phyloP scores from a whole-genome alignment of 805 yeast genomes.

The Sporopachydermia lactativora region DNA sequence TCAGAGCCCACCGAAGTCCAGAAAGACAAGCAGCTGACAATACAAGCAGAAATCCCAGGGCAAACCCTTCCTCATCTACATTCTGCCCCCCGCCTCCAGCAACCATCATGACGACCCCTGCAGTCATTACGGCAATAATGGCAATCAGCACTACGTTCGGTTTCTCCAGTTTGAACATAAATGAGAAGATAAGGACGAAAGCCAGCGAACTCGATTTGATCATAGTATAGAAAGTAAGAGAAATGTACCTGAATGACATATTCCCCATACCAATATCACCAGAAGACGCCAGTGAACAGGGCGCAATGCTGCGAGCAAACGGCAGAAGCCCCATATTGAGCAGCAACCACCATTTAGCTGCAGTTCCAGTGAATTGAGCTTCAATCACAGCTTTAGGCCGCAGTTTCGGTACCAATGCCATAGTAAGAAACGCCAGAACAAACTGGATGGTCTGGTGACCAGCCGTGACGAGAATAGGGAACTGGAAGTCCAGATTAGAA shows the following conservation, averaged over 20 bases:
- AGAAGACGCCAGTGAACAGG: slow-evolving; percentile 79
- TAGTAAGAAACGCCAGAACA: slow-evolving; percentile 30
- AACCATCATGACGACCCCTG: slow-evolving; percentile 84
- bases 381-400: slow-evolving; percentile 21
- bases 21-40: slow-evolving; percentile 67
- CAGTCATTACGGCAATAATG: slow-evolving; percentile 67
- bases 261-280: slow-evolving; percentile 93
- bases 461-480: slow-evolving; percentile 75
- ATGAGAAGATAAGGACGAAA: slow-evolving; percentile 82
- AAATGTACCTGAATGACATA: slow-evolving; percentile 62
- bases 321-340: slow-evolving; percentile 3
- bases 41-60: slow-evolving; percentile 60
- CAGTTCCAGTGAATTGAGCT: slow-evolving; percentile 6
- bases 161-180: slow-evolving; percentile 63
- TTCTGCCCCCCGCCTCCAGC: slow-evolving; percentile 26
- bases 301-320: slow-evolving; percentile 45
- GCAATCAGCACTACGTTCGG: slow-evolving; percentile 52
- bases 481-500: slow-evolving; percentile 58
- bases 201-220: slow-evolving; percentile 79
- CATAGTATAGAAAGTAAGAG: slow-evolving; percentile 83
- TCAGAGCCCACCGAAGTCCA: slow-evolving; percentile 91
- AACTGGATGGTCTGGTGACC: slow-evolving; percentile 70
- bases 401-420: slow-evolving; percentile 33
- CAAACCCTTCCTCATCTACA: slow-evolving; percentile 12
- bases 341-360: slow-evolving; percentile 5